A percentile compares a stretch with the other conserved stretches of the same genome.
Evolutionary conservation across 164 flowering plant genomes (phyloP).

Genomic region (Vitis rupestris): DNA sequence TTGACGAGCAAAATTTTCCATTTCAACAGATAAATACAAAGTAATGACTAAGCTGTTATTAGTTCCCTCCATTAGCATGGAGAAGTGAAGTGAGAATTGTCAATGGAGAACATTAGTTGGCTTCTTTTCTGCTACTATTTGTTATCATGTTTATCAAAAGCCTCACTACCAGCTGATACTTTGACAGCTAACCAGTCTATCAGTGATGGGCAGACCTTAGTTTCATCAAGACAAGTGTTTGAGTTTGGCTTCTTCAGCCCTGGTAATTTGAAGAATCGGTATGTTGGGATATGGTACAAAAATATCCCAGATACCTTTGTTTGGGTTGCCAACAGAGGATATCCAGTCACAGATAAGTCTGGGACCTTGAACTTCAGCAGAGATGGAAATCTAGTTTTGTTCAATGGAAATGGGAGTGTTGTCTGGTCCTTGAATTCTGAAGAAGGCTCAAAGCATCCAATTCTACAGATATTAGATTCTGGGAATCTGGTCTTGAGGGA

Average conservation of each 20-base stretch:
- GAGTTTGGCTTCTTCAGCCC: background rate
- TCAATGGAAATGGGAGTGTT: background rate
- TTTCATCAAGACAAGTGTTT: background rate
- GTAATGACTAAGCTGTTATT: too few relatives aligned
- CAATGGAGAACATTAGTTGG: too few relatives aligned
- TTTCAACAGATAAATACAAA: too few relatives aligned
- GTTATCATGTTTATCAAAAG: too few relatives aligned
- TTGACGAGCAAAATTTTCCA: too few relatives aligned
- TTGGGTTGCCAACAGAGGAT: too few relatives aligned
- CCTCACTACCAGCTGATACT: background rate
- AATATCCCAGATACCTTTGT: background rate
- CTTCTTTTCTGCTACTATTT: too few relatives aligned
- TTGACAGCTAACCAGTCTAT: background rate
- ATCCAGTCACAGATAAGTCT: background rate
- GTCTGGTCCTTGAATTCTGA: background rate
- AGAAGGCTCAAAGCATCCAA: background rate
- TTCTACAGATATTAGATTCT: background rate
- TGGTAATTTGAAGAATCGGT: too few relatives aligned
- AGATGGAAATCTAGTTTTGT: constrained; percentile 1
- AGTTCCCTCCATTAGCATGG: too few relatives aligned
- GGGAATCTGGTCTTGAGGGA: background rate
- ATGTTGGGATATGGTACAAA: background rate
- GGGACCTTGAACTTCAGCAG: background rate
- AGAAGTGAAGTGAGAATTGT: too few relatives aligned
- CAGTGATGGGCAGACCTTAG: constrained; percentile 2